These are phyloP conservation scores for Handroanthus guayacan DNA, from an alignment of 257 asterid genomes.

Conservation along the genomic window DNA sequence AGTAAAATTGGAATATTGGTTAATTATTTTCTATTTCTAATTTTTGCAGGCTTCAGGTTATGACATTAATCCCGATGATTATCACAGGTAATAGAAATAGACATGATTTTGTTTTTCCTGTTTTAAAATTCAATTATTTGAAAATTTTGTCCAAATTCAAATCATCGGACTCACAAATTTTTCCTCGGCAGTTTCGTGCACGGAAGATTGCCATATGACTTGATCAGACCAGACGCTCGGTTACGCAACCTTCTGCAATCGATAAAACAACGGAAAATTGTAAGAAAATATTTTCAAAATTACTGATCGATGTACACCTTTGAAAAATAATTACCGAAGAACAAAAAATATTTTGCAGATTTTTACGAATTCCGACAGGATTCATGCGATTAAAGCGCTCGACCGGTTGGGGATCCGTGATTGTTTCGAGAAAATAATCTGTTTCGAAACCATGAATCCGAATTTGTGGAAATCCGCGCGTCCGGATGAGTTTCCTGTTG, in stretches of 20 bases:
- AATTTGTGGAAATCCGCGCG: slow-evolving; percentile 48
- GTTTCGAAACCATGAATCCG: slow-evolving; percentile 92
- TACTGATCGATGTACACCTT: too few relatives aligned
- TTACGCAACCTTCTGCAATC: slow-evolving; percentile 60
- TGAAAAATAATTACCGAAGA: not conserved
- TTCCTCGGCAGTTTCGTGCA: slow-evolving; percentile 66
- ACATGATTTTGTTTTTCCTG: not conserved
- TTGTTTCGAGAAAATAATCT: slow-evolving; percentile 75
- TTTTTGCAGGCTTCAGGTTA: slow-evolving; percentile 71
- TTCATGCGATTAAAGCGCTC: slow-evolving; percentile 70
- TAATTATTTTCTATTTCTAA: not conserved
- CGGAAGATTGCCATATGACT: slow-evolving; percentile 86
- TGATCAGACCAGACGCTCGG: slow-evolving; percentile 67
- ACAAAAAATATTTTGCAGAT: slow-evolving; percentile 46
- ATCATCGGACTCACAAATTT: not conserved
- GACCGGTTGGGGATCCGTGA: slow-evolving; percentile 77
- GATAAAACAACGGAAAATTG: slow-evolving; percentile 78
- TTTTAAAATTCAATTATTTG: not conserved
- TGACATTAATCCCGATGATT: slow-evolving; percentile 78
- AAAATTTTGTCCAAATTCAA: not conserved
- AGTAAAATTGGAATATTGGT: not conserved
- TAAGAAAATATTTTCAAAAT: slow-evolving; percentile 35
- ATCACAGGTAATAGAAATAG: slow-evolving; percentile 67
- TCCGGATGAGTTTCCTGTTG: slow-evolving; percentile 72
- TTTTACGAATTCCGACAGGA: slow-evolving; percentile 80